Evolutionary conservation across 202 grass and related monocot species (phyloP), one percentile per base, ranked within the genome.

Genomic region (Schoenoplectus triqueter): DNA sequence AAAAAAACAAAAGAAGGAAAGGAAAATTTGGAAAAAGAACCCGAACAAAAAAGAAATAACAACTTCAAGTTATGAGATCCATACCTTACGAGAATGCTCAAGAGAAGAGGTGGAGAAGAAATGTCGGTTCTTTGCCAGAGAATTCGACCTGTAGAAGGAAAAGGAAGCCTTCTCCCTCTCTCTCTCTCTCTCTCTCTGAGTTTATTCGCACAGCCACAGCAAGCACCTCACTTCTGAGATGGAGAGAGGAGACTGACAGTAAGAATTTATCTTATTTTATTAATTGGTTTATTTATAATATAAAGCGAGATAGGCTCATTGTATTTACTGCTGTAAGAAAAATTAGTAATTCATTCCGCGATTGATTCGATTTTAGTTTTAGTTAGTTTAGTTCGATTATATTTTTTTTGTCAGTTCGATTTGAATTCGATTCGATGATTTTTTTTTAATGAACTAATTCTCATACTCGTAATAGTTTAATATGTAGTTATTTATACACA

Each of bases 71-170:
- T 57, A 39, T 42, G 31, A 13, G 74, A 78, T 60, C 74, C 74
- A 78, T 78, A 78, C 74, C 74, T 78, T 68, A 69, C 17, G 6
- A 44, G 20, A 68, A 51, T 68, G 45, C 40, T 20, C 10, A 82
- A 69, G 41, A 2, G 63, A 65, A 51, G 40, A n/a, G 63, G 1
- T n/a, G 65, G 11, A 82, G 80, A 82, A 31, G 10, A 78, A 78
- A 78, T 78, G 74, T 52, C 19, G 63, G 66, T 83, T 83, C 64
- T 42, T 69, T 83, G 63, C 21, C 46, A 83, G 10, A 31, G 31
- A 31, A 31, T 31, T 31, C 31, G 31, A 31, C 31, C 31, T 31
- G 31, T 31, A 31, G 31, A 31, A 31, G 31, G 31, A 31, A 31
- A 31, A 31, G 31, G 31, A 31, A 31, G 31, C 31, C 31, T 31